These are phyloP conservation scores for Suillus sp. DNA, from an alignment of 768 basidiomycete genomes.

Conservation along the genomic window DNA sequence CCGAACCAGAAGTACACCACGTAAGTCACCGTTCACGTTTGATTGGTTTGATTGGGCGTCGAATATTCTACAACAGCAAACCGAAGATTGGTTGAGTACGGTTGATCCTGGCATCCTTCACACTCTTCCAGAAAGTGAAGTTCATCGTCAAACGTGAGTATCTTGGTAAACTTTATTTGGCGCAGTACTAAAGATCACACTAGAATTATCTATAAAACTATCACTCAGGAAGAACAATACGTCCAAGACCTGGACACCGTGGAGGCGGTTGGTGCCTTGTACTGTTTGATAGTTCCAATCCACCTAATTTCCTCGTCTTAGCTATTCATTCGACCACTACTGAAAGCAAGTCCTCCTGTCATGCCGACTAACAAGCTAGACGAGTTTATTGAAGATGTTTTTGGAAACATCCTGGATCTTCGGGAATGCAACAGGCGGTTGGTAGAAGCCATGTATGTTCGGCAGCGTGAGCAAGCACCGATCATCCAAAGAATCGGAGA, in stretches of 20 bases:
- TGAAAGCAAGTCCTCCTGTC: constrained; percentile 54
- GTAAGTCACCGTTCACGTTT: constrained; percentile 33
- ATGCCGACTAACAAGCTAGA: constrained; percentile 62
- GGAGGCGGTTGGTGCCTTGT: constrained; percentile 56
- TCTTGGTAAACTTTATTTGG: not conserved
- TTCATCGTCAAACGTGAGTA: constrained; percentile 73
- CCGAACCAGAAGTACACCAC: constrained; percentile 34
- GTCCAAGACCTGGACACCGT: constrained; percentile 84
- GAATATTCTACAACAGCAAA: constrained; percentile 22
- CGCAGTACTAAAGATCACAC: constrained; percentile 9
- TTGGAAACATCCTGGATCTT: constrained; percentile 87
- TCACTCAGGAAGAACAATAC: constrained; percentile 88
- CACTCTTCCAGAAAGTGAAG: constrained; percentile 72
- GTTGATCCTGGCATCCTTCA: constrained; percentile 51
- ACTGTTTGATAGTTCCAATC: constrained; percentile 13
- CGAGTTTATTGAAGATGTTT: constrained; percentile 87
- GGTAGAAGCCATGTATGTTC: constrained; percentile 83
- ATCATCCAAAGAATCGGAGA: constrained; percentile 88
- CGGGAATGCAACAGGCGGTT: constrained; percentile 79
- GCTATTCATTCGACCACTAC: constrained; percentile 59
- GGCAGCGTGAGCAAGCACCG: constrained; percentile 80
- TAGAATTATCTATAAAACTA: constrained; percentile 82
- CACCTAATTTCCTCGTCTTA: constrained; percentile 33
- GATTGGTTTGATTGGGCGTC: constrained; percentile 16
- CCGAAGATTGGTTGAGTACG: constrained; percentile 53